Evolutionary conservation across 2,329 filamentous ascomycete species (phyloP).

Genomic region (Akanthomyces muscarius): DNA sequence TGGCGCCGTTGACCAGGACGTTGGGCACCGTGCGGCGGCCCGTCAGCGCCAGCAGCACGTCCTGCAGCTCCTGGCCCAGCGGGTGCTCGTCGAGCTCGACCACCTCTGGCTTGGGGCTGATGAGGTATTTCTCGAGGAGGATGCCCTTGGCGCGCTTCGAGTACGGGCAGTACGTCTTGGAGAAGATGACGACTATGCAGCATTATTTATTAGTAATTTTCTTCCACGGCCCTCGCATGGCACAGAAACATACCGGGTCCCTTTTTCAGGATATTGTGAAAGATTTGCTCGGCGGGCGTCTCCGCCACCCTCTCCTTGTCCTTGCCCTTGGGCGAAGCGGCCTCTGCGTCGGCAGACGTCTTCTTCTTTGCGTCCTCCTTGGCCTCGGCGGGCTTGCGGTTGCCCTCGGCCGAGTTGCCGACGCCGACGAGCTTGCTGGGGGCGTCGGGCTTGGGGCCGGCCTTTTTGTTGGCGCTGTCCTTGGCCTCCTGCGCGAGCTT

Average conservation of each 20-base stretch:
- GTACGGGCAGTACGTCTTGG: constrained; percentile 86
- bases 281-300: constrained; percentile 62
- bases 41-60: constrained; percentile 66
- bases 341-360: constrained; percentile 1
- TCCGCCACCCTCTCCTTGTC: constrained; percentile 40
- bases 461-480: constrained; percentile 64
- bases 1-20: constrained; percentile 79
- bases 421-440: constrained; percentile 56
- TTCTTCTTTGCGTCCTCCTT: constrained; percentile 18
- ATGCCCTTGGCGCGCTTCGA: constrained; percentile 82
- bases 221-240: neutral
- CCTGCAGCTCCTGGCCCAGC: constrained; percentile 69
- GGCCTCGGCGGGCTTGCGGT: constrained; percentile 35
- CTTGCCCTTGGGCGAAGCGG: constrained; percentile 9
- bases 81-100: constrained; percentile 86
- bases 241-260: constrained; percentile 63
- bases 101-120: constrained; percentile 77
- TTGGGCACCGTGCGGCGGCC: constrained; percentile 87
- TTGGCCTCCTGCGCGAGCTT: constrained; percentile 67
- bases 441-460: constrained; percentile 54
- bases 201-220: constrained; percentile 11
- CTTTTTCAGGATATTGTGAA: constrained; percentile 77
- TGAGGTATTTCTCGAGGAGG: constrained; percentile 77
- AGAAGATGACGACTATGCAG: constrained; percentile 81
- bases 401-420: constrained; percentile 53